Conservation (phyloP, 441 rosid genomes). For the Corymbia citriodora region DNA sequence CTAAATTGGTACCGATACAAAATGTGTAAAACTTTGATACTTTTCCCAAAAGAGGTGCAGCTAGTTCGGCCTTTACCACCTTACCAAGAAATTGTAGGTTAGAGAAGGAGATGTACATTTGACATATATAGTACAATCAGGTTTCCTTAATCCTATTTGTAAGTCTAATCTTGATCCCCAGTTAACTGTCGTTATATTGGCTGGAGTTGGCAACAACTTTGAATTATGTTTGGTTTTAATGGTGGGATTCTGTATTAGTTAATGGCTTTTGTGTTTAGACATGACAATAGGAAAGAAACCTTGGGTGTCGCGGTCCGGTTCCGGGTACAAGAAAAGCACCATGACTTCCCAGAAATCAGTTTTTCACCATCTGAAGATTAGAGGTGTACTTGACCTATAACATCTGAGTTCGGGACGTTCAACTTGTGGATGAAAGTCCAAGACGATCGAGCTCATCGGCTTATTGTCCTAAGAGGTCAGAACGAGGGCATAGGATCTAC, state of each 20-base stretch:
- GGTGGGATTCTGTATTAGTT: not conserved
- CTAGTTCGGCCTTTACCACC: not conserved
- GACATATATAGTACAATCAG: not conserved
- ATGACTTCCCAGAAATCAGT: not conserved
- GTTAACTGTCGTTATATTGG: not conserved
- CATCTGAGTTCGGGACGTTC: not conserved
- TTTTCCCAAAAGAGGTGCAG: not conserved
- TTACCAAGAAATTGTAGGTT: not conserved
- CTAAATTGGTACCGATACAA: no score
- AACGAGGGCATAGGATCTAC: not conserved
- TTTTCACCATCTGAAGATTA: not conserved
- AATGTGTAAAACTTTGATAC: no score
- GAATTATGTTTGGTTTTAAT: not conserved
- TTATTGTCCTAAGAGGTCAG: not conserved
- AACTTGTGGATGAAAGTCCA: not conserved
- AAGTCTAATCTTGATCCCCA: not conserved
- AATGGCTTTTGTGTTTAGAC: not conserved
- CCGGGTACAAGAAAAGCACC: not conserved
- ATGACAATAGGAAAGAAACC: not conserved
- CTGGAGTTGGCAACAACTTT: not conserved
- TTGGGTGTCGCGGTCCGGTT: no score
- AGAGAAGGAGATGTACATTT: not conserved
- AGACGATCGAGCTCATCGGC: not conserved
- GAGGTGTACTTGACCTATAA: no score
- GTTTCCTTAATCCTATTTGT: not conserved